Evolutionary conservation across 352 stramenopile species (phyloP), one percentile per base, ranked within the genome.

Genomic region (Phytophthora cryptogea): DNA sequence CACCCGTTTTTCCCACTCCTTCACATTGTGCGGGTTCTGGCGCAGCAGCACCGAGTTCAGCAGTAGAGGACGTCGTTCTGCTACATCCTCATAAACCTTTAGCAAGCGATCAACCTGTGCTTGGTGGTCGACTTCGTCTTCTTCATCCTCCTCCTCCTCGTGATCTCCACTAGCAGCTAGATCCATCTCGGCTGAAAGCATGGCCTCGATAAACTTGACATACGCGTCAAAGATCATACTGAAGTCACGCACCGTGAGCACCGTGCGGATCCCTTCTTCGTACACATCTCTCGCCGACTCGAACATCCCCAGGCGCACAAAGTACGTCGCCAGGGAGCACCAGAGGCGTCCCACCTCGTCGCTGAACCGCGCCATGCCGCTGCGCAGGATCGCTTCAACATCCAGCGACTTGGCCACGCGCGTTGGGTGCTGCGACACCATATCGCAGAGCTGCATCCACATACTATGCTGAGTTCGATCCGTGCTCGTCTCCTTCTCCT

Each of bases 211-310:
- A 73, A 99, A 99, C 75, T 98, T 93, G 17, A 98, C 81, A 70
- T 99, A 99, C 2, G 97, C 94, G 72, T 99, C 97, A 55, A 99
- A 99, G 26, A 99, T 89, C 70, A 99, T 91, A 60, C 90, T 98
- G 63, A 99, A 99, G 79, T 99, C 98, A 8, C 97, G 90, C 39
- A 94, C 84, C 0, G 82, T 93, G 44, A 90, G 41, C 10, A 93
- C 83, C 0, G 76, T 84, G 16, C 75, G 66, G 27, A 91, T 79
- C 8, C 90, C 88, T 62, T 95, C 86, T 74, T 99, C 96, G 62
- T 99, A 99, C 11, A 99, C 83, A 61, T 97, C 92, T 32, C 97
- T 84, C 10, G 98, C 97, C 32, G 91, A 80, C 60, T 99, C 97
- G 66, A 99, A 99, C 66, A 97, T 84, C 13, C 97, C 97, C 5